Evolutionary conservation across 2,329 filamentous ascomycete genomes (phyloP).

Genomic region (Microcyclospora tardicrescens): DNA sequence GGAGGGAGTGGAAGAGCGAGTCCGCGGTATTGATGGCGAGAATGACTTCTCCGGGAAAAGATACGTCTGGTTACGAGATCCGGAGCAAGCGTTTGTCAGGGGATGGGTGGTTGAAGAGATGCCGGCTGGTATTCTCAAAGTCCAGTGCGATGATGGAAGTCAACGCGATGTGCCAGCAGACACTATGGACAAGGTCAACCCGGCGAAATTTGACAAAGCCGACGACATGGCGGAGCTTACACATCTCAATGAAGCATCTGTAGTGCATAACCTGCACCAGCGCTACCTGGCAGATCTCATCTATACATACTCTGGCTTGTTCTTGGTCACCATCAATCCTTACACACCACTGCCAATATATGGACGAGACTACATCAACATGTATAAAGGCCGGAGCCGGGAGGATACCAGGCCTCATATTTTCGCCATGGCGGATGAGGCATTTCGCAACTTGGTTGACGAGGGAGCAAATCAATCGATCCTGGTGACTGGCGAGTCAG

Average conservation of each 20-base stretch:
- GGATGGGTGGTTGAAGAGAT: constrained; percentile 84
- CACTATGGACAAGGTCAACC: constrained; percentile 95
- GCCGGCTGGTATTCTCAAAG: constrained; percentile 54
- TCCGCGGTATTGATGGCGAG: constrained; percentile 76
- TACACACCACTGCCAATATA: constrained; percentile 94
- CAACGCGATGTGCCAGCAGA: constrained; percentile 79
- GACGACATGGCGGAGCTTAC: constrained; percentile 99
- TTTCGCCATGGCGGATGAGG: constrained; percentile 92
- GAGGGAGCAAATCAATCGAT: constrained; percentile 96
- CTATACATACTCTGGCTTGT: constrained; percentile 92
- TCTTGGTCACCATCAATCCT: constrained; percentile 92
- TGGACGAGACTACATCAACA: constrained; percentile 90
- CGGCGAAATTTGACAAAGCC: constrained; percentile 97
- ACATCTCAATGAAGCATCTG: constrained; percentile 92
- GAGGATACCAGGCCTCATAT: constrained; percentile 97
- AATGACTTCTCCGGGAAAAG: constrained; percentile 98
- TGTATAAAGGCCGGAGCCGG: constrained; percentile 83
- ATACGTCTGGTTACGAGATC: constrained; percentile 93
- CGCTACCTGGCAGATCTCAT: constrained; percentile 93
- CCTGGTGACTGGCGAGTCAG: constrained; percentile 92
- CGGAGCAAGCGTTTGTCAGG: constrained; percentile 75
- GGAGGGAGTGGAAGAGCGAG: constrained; percentile 42
- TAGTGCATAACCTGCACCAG: constrained; percentile 92
- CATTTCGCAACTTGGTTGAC: constrained; percentile 88
- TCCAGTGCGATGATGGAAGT: constrained; percentile 87